Conservation (phyloP, 352 stramenopile species). For the Pythium coloratum region DNA sequence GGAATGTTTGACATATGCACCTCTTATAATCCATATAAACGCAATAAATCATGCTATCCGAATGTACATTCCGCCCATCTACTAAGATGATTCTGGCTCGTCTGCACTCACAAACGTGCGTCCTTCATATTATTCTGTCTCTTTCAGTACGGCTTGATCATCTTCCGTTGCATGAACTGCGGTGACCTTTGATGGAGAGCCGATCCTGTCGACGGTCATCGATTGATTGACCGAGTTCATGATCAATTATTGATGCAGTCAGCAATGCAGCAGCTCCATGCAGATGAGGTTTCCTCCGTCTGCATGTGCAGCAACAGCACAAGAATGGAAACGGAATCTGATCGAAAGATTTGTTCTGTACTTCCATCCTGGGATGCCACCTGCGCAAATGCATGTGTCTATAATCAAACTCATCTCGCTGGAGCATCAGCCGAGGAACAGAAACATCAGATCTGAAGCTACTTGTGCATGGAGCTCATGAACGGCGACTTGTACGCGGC, state of each 20-base stretch:
- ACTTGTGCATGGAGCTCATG: constrained; percentile 79
- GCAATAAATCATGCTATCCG: neutral
- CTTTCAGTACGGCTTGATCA: neutral
- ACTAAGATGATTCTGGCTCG: neutral
- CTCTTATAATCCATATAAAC: neutral
- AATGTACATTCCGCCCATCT: neutral
- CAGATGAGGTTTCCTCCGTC: neutral
- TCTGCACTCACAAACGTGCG: constrained; percentile 1
- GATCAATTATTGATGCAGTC: neutral
- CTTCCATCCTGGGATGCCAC: neutral
- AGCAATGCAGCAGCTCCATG: neutral
- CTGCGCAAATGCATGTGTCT: neutral
- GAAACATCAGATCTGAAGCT: constrained; percentile 6
- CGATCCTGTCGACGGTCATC: too few relatives aligned
- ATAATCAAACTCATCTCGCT: constrained; percentile 1
- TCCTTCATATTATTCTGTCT: neutral
- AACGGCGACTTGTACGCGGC: constrained; percentile 68
- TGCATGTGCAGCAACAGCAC: neutral
- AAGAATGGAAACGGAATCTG: neutral
- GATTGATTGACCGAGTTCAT: neutral
- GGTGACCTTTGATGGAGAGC: neutral
- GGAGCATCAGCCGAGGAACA: neutral
- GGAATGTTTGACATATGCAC: neutral
- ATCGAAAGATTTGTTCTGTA: neutral
- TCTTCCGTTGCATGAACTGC: neutral